Evolutionary conservation across 768 basidiomycete species (phyloP).

Genomic region (Auricularia auricula-judae): DNA sequence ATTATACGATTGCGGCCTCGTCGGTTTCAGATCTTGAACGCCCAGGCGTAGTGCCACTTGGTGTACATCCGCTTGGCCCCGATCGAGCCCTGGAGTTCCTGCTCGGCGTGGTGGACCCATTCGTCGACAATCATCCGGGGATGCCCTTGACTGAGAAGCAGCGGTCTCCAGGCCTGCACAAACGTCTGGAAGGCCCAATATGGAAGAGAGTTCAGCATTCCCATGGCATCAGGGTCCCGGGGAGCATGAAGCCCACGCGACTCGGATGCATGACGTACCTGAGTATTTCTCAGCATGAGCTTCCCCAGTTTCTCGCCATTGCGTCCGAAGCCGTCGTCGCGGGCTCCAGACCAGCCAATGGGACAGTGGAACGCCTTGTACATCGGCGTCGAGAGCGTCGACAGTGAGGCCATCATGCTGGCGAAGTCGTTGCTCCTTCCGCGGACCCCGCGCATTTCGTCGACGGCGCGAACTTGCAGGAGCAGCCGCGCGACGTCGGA

Average conservation of each 20-base stretch:
- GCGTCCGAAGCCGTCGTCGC: constrained; percentile 6
- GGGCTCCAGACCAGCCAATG: constrained; percentile 13
- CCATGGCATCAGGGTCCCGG: neutral
- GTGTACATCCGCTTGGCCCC: neutral
- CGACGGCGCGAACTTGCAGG: constrained; percentile 17
- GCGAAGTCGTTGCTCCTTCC: neutral
- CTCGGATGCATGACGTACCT: constrained; percentile 8
- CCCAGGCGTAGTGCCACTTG: neutral
- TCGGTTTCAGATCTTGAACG: neutral
- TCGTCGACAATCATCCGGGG: neutral
- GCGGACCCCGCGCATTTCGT: constrained; percentile 11
- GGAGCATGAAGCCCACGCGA: constrained; percentile 30
- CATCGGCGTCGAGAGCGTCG: neutral
- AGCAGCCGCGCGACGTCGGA: constrained; percentile 6
- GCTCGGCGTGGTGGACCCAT: neutral
- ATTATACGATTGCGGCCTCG: too few relatives aligned
- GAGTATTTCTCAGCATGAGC: constrained; percentile 10
- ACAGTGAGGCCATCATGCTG: neutral
- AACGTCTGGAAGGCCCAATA: neutral
- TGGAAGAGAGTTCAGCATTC: neutral
- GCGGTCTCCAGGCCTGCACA: neutral
- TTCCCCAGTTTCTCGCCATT: constrained; percentile 12
- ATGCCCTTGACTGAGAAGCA: neutral
- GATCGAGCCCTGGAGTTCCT: neutral
- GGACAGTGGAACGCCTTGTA: constrained; percentile 9